Evolutionary conservation across 306 rosid species (phyloP).

Genomic region (Acacia confusa): DNA sequence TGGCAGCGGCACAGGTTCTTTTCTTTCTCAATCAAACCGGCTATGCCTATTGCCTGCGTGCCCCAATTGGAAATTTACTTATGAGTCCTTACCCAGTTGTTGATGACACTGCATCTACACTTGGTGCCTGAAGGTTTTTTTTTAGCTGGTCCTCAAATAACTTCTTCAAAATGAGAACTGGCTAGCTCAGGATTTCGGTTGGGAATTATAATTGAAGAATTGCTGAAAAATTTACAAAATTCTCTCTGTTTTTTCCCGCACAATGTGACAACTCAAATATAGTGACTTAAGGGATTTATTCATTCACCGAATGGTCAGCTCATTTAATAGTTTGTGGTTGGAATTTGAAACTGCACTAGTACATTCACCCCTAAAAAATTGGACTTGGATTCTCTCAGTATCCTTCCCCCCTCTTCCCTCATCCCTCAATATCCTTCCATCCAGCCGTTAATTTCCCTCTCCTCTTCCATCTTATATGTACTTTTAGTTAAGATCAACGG

Average conservation of each 20-base stretch:
- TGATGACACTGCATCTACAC: not conserved
- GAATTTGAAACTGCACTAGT: not conserved
- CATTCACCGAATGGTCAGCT: not conserved
- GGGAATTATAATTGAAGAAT: not conserved
- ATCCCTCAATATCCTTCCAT: too few relatives aligned
- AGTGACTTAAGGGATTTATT: not conserved
- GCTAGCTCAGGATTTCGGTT: not conserved
- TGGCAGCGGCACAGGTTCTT: constrained; percentile 75
- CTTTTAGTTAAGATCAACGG: too few relatives aligned
- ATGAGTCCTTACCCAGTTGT: not conserved
- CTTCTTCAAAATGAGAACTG: not conserved
- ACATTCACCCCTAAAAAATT: not conserved
- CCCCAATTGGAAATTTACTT: not conserved
- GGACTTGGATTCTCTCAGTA: too few relatives aligned
- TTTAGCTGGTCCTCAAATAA: not conserved
- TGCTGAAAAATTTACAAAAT: not conserved
- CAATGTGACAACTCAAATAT: not conserved
- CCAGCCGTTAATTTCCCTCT: too few relatives aligned
- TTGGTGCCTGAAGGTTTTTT: not conserved
- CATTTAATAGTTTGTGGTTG: not conserved
- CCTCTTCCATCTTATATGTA: too few relatives aligned
- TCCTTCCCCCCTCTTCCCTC: too few relatives aligned
- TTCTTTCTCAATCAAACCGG: not conserved
- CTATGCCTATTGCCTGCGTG: not conserved
- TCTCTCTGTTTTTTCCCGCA: not conserved